phyloP scores from a whole-genome alignment of 805 yeast species.

The Maudiozyma turicensis region DNA sequence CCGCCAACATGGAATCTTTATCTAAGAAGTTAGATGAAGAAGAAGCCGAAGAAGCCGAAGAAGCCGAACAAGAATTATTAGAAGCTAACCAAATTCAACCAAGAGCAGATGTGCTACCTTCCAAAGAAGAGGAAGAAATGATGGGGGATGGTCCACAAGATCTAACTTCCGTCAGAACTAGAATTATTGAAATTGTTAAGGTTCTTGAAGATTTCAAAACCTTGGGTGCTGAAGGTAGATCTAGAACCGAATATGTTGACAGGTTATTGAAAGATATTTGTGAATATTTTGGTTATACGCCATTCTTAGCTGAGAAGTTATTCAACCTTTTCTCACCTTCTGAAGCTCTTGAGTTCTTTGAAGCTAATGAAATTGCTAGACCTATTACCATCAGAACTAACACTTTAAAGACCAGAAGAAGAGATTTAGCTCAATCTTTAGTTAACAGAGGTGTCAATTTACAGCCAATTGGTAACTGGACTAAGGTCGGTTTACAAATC shows the following conservation, averaged over 20 bases:
- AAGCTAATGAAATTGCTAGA: constrained; percentile 94
- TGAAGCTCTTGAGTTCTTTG: constrained; percentile 96
- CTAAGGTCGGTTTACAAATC: constrained; percentile 93
- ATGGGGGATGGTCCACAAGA: constrained; percentile 54
- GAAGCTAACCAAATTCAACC: constrained; percentile 55
- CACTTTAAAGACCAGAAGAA: constrained; percentile 85
- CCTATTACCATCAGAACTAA: constrained; percentile 98
- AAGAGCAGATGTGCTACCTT: constrained; percentile 67
- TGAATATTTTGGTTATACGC: constrained; percentile 88
- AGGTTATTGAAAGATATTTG: constrained; percentile 79
- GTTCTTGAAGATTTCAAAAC: constrained; percentile 84
- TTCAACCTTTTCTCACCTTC: constrained; percentile 87
- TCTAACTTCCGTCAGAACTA: constrained; percentile 72
- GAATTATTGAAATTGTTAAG: constrained; percentile 92
- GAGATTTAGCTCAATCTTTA: constrained; percentile 89
- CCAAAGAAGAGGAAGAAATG: constrained; percentile 52
- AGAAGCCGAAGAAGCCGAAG: constrained; percentile 49
- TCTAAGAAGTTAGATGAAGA: constrained; percentile 57
- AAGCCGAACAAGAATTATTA: constrained; percentile 51
- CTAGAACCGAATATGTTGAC: constrained; percentile 73
- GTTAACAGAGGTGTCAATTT: constrained; percentile 95
- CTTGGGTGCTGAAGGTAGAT: constrained; percentile 74
- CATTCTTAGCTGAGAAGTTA: constrained; percentile 85
- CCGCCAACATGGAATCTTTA: constrained; percentile 73
- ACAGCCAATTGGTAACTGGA: constrained; percentile 97